Base-by-base conservation (phyloP, 352 stramenopile genomes). In the Globisporangium sylvaticum region DNA sequence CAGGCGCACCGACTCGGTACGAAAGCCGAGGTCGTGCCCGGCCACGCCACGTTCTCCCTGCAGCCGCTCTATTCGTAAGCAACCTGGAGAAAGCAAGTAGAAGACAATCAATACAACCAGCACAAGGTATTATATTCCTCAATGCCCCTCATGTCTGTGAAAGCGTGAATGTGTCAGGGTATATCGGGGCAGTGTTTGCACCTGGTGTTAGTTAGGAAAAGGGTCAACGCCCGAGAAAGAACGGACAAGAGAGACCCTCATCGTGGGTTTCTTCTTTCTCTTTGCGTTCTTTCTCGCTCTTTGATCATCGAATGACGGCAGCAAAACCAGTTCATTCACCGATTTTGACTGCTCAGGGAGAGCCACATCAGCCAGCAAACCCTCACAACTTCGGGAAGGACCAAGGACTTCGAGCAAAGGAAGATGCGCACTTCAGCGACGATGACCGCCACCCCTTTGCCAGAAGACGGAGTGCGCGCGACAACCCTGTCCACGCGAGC, bases 1-100 rank as follows among this genome's bases (percentile, higher is more conserved):
- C 86, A 94, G 69, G 84, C 82, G 37, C 86, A 91, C 55, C 81
- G 86, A 10, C 76, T 94, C 44, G 86, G 86, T 52, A 89, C 79
- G 24, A 89, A 88, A 53, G 81, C 83, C 31, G 86, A 94, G 70
- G 77, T 92, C 48, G 73, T 94, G 25, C 86, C 86, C 6, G 86
- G 86, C 5, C 81, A 91, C 67, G 83, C 75, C 29, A 66, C 60
- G 52, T 70, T 66, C 29, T 70, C 65, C 2, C 59, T 70, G 12
- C 65, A 66, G 65, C 65, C 58, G 7, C 65, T 70, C 12, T 66
- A 44, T 18, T 64, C 64, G 24, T 62, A 63, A 46, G 27, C 14
- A 15, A 46, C 12, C 37, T 44, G 15, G 12, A 44, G 37, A 50
- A 12, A 22, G 3, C 1, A 22, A 50, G 15, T 48, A 48, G 39